Percentiles rank a stretch among this genome's conserved stretches.
Conservation (phyloP, 306 rosid genomes). For the Hippophae gyantsensis region DNA sequence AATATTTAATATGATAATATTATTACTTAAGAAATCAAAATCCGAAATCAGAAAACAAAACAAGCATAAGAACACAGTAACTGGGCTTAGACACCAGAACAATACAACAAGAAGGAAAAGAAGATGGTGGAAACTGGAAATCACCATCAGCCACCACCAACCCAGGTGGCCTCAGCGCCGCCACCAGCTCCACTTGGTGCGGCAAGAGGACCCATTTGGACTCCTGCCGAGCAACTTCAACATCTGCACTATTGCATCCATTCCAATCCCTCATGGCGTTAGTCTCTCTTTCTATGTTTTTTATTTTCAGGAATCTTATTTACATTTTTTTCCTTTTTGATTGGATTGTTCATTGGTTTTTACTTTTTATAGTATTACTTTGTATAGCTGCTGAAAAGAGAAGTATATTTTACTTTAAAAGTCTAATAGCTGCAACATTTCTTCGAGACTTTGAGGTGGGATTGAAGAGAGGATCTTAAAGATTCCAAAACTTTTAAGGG, state of each 20-base stretch:
- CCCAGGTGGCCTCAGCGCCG: constrained; percentile 23
- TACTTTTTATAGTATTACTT: too few species aligned
- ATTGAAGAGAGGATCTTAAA: constrained; percentile 13
- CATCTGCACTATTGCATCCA: constrained; percentile 91
- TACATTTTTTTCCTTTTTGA: not conserved
- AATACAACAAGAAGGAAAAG: not conserved
- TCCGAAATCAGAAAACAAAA: not conserved
- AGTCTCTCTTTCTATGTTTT: constrained; percentile 30
- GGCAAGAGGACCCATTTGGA: constrained; percentile 62
- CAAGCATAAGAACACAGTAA: not conserved
- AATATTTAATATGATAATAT: too few species aligned
- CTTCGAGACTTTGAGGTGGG: constrained; percentile 14
- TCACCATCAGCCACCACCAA: constrained; percentile 29
- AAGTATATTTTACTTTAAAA: not conserved
- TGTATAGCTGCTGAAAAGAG: too few species aligned
- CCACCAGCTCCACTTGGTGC: constrained; percentile 31
- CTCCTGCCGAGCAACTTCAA: constrained; percentile 71
- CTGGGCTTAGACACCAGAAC: not conserved
- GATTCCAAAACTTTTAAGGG: not conserved
- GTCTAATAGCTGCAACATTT: constrained; percentile 3
- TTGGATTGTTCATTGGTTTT: too few species aligned
- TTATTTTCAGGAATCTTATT: not conserved
- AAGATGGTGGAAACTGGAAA: constrained; percentile 60
- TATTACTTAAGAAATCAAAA: too few species aligned
- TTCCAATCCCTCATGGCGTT: constrained; percentile 96